Percentiles rank a stretch among this genome's conserved stretches.
Conservation (phyloP, 2,329 filamentous ascomycete genomes). For the Curvularia eragrostidis region DNA sequence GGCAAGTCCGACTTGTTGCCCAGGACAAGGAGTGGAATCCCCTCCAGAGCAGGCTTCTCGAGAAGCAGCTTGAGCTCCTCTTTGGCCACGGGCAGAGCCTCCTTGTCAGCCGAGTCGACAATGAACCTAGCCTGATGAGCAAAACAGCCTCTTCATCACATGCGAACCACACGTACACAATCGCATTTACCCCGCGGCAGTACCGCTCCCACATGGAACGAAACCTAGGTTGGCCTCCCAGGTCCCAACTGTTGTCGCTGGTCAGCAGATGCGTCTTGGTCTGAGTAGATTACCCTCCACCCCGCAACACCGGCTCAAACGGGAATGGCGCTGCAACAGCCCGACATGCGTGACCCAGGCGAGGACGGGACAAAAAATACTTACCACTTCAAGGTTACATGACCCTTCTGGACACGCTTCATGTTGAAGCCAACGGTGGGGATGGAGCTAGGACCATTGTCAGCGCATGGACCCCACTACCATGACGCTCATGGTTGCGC, state of each 20-base stretch:
- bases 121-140: conserved; percentile 71
- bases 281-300: conserved; percentile 39
- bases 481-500: conserved; percentile 39
- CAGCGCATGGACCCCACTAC: conserved; percentile 44
- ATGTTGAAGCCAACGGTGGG: conserved; percentile 99
- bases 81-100: conserved; percentile 80
- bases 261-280: conserved; percentile 45
- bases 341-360: conserved; percentile 46
- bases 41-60: conserved; percentile 80
- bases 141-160: conserved; percentile 17
- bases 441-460: conserved; percentile 75
- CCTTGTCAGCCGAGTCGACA: conserved; percentile 89
- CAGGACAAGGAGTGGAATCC: conserved; percentile 90
- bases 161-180: conserved; percentile 67
- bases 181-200: conserved; percentile 95
- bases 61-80: conserved; percentile 92
- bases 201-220: conserved; percentile 99
- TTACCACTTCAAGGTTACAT: conserved; percentile 95
- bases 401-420: conserved; percentile 96
- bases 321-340: conserved; percentile 47
- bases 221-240: conserved; percentile 95
- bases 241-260: conserved; percentile 75
- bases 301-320: conserved; percentile 40
- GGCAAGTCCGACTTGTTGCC: conserved; percentile 97
- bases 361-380: conserved; percentile 42